phyloP scores from a whole-genome alignment of 257 asterid genomes.

The Scutellaria barbata region DNA sequence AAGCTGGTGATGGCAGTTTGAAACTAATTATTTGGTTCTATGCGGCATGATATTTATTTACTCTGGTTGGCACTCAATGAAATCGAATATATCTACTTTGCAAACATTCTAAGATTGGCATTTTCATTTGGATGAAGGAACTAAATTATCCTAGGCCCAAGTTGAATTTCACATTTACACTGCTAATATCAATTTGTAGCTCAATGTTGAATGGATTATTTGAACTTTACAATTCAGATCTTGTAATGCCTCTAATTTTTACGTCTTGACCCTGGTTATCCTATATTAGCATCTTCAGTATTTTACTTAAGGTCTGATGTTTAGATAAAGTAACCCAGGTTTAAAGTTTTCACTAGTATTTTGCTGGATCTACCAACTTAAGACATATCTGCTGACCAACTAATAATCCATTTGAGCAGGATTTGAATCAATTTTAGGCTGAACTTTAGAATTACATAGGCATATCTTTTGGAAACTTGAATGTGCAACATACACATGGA shows the following conservation, averaged over 20 bases:
- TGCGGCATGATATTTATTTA: conserved; percentile 5
- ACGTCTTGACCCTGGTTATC: not conserved
- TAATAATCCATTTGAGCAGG: conserved; percentile 17
- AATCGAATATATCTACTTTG: not conserved
- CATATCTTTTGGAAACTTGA: conserved; percentile 15
- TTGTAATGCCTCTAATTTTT: conserved; percentile 18
- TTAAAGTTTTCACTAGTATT: not conserved
- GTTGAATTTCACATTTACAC: conserved; percentile 4
- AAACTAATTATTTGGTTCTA: not conserved
- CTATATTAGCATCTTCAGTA: conserved; percentile 1
- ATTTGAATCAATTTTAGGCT: conserved; percentile 23
- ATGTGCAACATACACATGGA: conserved; percentile 10
- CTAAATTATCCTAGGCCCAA: not conserved
- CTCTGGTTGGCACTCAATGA: conserved; percentile 3
- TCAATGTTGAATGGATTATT: conserved; percentile 5
- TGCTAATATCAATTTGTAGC: not conserved
- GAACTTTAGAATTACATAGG: not conserved
- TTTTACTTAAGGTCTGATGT: not conserved
- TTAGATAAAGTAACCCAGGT: not conserved
- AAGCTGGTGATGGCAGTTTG: conserved; percentile 5
- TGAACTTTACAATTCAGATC: not conserved
- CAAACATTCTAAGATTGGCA: not conserved
- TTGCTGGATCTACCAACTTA: not conserved
- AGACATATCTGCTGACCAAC: not conserved
- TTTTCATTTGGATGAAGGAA: not conserved